Conservation (phyloP, 192 early-diverging fungal genomes). For the Coemansia asiatica region DNA sequence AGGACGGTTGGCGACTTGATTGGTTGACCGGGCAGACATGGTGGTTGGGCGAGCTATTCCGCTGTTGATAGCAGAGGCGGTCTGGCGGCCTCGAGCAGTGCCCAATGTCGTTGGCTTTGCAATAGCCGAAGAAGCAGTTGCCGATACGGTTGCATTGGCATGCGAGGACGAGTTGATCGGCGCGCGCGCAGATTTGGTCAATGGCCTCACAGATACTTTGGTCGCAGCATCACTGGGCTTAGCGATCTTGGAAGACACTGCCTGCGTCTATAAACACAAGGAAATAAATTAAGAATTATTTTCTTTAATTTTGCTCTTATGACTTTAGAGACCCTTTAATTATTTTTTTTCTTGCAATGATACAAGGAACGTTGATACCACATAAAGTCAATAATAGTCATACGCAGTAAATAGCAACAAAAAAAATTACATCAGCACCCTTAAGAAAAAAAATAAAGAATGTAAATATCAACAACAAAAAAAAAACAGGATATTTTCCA, state of each 20-base stretch:
- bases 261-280: not conserved
- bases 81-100: slow-evolving; percentile 13
- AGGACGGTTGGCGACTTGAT: slow-evolving; percentile 13
- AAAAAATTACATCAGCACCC: too few species aligned
- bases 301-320: too few species aligned
- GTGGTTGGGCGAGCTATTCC: slow-evolving; percentile 5
- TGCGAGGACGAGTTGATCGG: not conserved
- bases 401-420: too few species aligned
- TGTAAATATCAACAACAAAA: slow-evolving; percentile 12
- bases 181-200: slow-evolving; percentile 5
- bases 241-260: slow-evolving; percentile 12
- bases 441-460: slow-evolving; percentile 3
- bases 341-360: too few species aligned
- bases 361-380: too few species aligned
- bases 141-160: not conserved
- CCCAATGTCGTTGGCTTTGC: not conserved
- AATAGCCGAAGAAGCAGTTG: not conserved
- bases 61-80: not conserved
- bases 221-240: slow-evolving; percentile 31
- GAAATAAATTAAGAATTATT: not conserved
- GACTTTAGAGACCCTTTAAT: too few species aligned
- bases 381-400: too few species aligned
- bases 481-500: not conserved
- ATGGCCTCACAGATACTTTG: slow-evolving; percentile 9
- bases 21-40: not conserved